Evolutionary conservation across 1,139 yeast genomes (phyloP).

Genomic region (Candida pseudoviswanathii): DNA sequence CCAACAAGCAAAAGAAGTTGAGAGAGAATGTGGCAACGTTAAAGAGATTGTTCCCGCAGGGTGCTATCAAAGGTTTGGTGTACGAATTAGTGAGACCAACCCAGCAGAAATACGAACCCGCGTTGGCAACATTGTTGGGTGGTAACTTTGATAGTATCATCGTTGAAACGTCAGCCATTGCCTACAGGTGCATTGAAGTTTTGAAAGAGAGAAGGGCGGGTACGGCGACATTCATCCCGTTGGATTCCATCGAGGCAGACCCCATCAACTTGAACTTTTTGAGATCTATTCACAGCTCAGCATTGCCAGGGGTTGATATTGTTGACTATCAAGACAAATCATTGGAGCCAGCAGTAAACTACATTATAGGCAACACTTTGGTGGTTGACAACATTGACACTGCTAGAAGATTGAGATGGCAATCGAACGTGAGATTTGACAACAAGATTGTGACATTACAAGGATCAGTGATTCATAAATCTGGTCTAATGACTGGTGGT

Average conservation of each 20-base stretch:
- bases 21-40: constrained; percentile 73
- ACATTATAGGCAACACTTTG: constrained; percentile 77
- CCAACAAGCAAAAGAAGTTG: constrained; percentile 64
- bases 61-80: constrained; percentile 77
- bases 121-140: constrained; percentile 81
- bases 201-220: constrained; percentile 88
- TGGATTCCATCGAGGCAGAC: constrained; percentile 67
- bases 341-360: constrained; percentile 77
- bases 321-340: constrained; percentile 65
- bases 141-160: constrained; percentile 78
- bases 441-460: constrained; percentile 79
- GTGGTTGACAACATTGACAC: constrained; percentile 72
- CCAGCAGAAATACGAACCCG: constrained; percentile 71
- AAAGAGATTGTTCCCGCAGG: constrained; percentile 65
- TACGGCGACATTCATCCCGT: constrained; percentile 83
- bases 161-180: constrained; percentile 75
- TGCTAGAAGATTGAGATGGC: constrained; percentile 80
- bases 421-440: constrained; percentile 39
- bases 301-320: constrained; percentile 71
- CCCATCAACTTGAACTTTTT: constrained; percentile 58
- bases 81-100: constrained; percentile 81
- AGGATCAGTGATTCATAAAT: constrained; percentile 82
- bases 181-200: constrained; percentile 79
- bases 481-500: constrained; percentile 96
- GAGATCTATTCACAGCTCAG: constrained; percentile 57